phyloP scores from a whole-genome alignment of 164 flowering plant genomes.

The Nymphaea colorata region DNA sequence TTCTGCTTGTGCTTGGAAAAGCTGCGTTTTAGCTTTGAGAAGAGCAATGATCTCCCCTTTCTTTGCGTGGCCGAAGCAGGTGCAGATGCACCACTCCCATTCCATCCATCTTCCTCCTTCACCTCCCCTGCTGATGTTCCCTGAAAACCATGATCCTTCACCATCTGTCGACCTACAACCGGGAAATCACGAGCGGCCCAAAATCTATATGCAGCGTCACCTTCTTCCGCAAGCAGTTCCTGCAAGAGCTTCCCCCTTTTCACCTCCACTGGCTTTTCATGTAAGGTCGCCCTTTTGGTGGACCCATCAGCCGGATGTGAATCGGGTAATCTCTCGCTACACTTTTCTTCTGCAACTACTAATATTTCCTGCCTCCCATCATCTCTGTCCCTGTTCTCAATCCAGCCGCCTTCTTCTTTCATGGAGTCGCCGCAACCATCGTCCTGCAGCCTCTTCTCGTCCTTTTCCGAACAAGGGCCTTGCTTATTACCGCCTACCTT shows the following conservation, averaged over 20 bases:
- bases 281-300: slow-evolving; percentile 61
- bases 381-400: not conserved
- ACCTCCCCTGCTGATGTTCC: no score
- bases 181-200: slow-evolving; percentile 45
- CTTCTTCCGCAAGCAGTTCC: slow-evolving; percentile 84
- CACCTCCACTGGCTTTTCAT: slow-evolving; percentile 24
- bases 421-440: not conserved
- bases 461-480: not conserved
- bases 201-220: slow-evolving; percentile 62
- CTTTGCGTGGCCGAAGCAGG: slow-evolving; percentile 7
- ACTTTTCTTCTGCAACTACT: slow-evolving; percentile 4
- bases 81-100: no score
- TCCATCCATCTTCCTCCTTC: no score
- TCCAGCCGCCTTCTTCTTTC: not conserved
- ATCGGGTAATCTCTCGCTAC: slow-evolving; percentile 4
- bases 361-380: slow-evolving; percentile 7
- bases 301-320: slow-evolving; percentile 11
- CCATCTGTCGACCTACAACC: not conserved
- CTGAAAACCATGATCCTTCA: not conserved
- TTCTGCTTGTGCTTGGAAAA: slow-evolving; percentile 50
- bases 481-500: not conserved
- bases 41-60: slow-evolving; percentile 47
- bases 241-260: slow-evolving; percentile 54
- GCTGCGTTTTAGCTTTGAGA: slow-evolving; percentile 75
- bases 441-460: not conserved